A percentile compares a stretch with the other conserved stretches of the same genome.
Conservation (phyloP, 2,329 filamentous ascomycete species). For the Epichloe uncinata region DNA sequence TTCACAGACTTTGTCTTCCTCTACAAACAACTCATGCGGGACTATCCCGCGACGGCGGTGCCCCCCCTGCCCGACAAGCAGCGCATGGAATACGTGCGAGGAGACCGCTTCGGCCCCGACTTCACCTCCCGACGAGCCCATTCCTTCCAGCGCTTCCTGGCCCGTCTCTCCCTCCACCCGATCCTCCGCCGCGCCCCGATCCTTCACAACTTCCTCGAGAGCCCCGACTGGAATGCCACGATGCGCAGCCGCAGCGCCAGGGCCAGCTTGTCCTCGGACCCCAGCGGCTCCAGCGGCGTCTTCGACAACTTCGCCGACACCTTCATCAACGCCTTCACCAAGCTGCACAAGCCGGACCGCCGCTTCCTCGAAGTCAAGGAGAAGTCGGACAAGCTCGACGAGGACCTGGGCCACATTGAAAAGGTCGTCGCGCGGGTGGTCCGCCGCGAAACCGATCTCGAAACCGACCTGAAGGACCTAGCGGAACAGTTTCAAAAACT, state of each 20-base stretch:
- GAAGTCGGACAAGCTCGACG: constrained; percentile 83
- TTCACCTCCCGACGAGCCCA: constrained; percentile 82
- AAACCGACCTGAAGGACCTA: constrained; percentile 77
- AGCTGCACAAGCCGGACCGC: constrained; percentile 88
- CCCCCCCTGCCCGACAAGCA: constrained; percentile 96
- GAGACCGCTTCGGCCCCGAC: constrained; percentile 86
- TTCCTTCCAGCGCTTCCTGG: constrained; percentile 83
- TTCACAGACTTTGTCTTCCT: constrained; percentile 98
- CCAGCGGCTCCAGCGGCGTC: constrained; percentile 49
- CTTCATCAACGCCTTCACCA: constrained; percentile 94
- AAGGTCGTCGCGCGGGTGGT: constrained; percentile 91
- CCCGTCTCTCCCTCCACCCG: constrained; percentile 75
- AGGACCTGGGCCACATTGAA: constrained; percentile 84
- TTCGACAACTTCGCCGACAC: constrained; percentile 94
- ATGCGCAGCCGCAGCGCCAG: constrained; percentile 70
- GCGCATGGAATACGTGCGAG: constrained; percentile 96
- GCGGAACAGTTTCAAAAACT: constrained; percentile 88
- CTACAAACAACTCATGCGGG: constrained; percentile 75
- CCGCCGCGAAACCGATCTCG: constrained; percentile 74
- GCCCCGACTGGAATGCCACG: constrained; percentile 88
- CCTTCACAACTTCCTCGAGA: constrained; percentile 83
- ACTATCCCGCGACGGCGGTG: constrained; percentile 84
- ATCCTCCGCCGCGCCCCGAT: constrained; percentile 72
- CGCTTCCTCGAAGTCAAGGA: constrained; percentile 91
- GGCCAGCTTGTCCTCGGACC: constrained; percentile 36